Percentiles rank a stretch among this genome's conserved stretches.
These are phyloP conservation scores for Fusarium robinianum DNA, from an alignment of 2,329 filamentous ascomycete genomes.

Conservation along the genomic window DNA sequence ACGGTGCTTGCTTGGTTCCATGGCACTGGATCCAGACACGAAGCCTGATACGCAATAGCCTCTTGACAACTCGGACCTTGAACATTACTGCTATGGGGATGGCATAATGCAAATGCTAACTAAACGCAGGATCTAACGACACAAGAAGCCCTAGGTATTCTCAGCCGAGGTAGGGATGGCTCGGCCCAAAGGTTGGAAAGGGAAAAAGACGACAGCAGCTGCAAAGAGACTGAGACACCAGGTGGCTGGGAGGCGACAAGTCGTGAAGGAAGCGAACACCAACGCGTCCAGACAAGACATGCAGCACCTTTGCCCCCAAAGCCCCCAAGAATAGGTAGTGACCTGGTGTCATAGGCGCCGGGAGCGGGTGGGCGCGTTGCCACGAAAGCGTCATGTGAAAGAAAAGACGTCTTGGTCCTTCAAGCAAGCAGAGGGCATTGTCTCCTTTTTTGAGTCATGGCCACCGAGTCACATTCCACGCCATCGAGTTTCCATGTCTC, in stretches of 20 bases:
- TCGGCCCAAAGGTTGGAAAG: no score
- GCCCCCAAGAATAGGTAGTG: no score
- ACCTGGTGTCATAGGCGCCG: conserved; percentile 31
- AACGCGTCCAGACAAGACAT: conserved; percentile 32
- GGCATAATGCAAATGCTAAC: no score
- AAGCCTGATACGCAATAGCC: no score
- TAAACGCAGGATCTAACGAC: no score
- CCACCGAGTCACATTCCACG: conserved; percentile 36
- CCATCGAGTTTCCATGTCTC: conserved; percentile 24
- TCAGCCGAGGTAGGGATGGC: no score
- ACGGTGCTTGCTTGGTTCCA: no score
- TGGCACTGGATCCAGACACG: no score
- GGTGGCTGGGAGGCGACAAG: conserved; percentile 26
- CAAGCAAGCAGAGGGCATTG: conserved; percentile 20
- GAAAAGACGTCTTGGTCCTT: conserved; percentile 12
- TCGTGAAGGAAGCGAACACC: conserved; percentile 20
- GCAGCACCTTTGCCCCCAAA: no score
- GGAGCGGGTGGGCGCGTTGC: conserved; percentile 28
- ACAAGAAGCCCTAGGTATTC: no score
- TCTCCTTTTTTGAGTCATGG: conserved; percentile 35
- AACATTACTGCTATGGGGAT: no score
- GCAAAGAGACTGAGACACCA: conserved; percentile 35
- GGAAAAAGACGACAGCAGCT: conserved; percentile 10
- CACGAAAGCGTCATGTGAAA: conserved; percentile 35
- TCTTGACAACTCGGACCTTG: no score